A percentile compares a stretch with the other conserved stretches of the same genome.
phyloP scores from a whole-genome alignment of 2,329 filamentous ascomycete genomes.

The Colletotrichum musicola region DNA sequence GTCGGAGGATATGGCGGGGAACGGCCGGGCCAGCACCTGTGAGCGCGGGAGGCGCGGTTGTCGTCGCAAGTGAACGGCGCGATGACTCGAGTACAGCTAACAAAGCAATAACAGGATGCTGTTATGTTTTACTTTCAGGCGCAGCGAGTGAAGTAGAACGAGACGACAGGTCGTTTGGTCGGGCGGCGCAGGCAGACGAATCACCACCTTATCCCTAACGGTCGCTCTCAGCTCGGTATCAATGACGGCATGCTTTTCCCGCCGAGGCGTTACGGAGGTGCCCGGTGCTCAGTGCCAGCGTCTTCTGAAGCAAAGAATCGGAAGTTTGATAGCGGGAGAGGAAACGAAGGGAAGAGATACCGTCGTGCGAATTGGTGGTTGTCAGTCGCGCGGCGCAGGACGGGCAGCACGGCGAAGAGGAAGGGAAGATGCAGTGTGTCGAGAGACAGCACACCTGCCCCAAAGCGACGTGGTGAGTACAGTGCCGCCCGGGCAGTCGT shows the following conservation, averaged over 20 bases:
- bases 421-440: too few relatives aligned
- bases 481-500: too few relatives aligned
- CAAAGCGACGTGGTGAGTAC: too few relatives aligned
- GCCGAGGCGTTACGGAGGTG: slow-evolving; percentile 7
- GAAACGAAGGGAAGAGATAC: too few relatives aligned
- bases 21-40: slow-evolving; percentile 14
- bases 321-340: too few relatives aligned
- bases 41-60: slow-evolving; percentile 11
- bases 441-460: too few relatives aligned
- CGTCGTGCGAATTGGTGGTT: too few relatives aligned
- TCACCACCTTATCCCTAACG: slow-evolving; percentile 38
- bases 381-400: too few relatives aligned
- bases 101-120: neutral
- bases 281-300: too few relatives aligned
- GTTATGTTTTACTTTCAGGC: neutral
- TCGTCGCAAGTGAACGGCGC: neutral
- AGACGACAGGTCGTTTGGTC: slow-evolving; percentile 11
- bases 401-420: too few relatives aligned
- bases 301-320: too few relatives aligned
- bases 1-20: slow-evolving; percentile 29
- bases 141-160: neutral
- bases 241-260: slow-evolving; percentile 36
- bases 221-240: slow-evolving; percentile 22
- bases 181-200: slow-evolving; percentile 22
- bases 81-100: neutral